A percentile compares a stretch with the other conserved stretches of the same genome.
These are phyloP conservation scores for Rutstroemia sp. DNA, from an alignment of 2,329 filamentous ascomycete genomes.

Conservation along the genomic window DNA sequence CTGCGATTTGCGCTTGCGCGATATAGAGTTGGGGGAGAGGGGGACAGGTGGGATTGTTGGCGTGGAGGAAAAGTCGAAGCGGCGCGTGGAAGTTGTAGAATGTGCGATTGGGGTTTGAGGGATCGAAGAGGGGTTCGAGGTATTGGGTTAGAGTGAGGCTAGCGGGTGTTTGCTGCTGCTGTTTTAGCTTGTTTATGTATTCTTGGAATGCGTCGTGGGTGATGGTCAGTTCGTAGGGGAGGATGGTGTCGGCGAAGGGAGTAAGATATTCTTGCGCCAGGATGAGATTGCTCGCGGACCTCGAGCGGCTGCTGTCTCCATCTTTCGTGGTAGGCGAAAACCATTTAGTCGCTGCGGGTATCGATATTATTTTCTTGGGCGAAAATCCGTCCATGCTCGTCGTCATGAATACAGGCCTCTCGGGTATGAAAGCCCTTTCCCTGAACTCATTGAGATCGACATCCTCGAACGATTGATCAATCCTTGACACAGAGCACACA, in stretches of 20 bases:
- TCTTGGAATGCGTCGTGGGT: background rate
- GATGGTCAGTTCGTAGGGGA: constrained; percentile 51
- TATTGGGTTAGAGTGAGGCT: background rate
- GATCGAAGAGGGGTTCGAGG: background rate
- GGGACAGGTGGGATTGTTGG: constrained; percentile 1
- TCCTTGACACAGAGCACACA: constrained; percentile 8
- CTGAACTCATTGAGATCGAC: constrained; percentile 41
- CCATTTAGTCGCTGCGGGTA: constrained; percentile 54
- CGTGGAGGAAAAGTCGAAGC: constrained; percentile 22
- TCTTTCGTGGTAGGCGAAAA: constrained; percentile 34
- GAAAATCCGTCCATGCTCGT: background rate
- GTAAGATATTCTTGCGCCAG: constrained; percentile 29
- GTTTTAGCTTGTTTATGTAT: background rate
- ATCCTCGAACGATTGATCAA: constrained; percentile 13
- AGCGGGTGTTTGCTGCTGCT: background rate
- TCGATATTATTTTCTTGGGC: constrained; percentile 31
- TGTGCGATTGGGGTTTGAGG: constrained; percentile 15
- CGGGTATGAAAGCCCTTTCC: constrained; percentile 42
- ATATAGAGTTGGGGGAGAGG: constrained; percentile 58
- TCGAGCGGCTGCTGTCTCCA: background rate
- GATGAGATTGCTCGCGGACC: background rate
- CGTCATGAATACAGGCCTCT: constrained; percentile 46
- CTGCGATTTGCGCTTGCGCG: constrained; percentile 67
- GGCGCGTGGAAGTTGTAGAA: constrained; percentile 42
- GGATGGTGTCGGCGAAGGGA: constrained; percentile 38